These are phyloP conservation scores for Podila epicladia DNA, from an alignment of 192 early-diverging fungal genomes.

Conservation along the genomic window DNA sequence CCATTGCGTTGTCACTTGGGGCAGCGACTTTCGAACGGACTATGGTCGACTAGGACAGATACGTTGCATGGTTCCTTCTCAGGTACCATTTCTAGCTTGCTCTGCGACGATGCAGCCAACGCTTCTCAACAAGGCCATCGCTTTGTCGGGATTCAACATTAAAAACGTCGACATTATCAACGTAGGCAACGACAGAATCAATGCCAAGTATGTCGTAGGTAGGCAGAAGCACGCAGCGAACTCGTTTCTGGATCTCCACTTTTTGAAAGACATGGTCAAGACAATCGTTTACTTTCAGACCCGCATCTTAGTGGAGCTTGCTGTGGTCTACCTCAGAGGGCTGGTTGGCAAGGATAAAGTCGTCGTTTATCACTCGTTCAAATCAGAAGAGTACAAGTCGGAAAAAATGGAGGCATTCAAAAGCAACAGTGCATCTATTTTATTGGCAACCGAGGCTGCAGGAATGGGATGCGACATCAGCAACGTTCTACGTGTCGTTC, in stretches of 20 bases:
- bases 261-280: background rate
- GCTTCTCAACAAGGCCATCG: conserved; percentile 4
- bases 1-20: conserved; percentile 15
- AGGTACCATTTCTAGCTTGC: conserved; percentile 7
- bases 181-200: background rate
- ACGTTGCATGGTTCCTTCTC: background rate
- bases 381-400: background rate
- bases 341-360: background rate
- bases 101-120: conserved; percentile 2
- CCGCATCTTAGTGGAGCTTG: background rate
- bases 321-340: background rate
- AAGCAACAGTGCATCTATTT: background rate
- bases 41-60: conserved; percentile 8
- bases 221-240: background rate
- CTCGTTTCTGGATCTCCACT: conserved; percentile 1
- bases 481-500: conserved; percentile 22
- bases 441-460: conserved; percentile 10
- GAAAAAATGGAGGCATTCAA: background rate
- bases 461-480: conserved; percentile 33
- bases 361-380: conserved; percentile 4
- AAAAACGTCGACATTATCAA: background rate
- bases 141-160: background rate
- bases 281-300: background rate
- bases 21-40: background rate
- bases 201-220: background rate